Evolutionary conservation across 1,139 yeast genomes (phyloP).

Genomic region (Blastobotrys raffinosifermentans): DNA sequence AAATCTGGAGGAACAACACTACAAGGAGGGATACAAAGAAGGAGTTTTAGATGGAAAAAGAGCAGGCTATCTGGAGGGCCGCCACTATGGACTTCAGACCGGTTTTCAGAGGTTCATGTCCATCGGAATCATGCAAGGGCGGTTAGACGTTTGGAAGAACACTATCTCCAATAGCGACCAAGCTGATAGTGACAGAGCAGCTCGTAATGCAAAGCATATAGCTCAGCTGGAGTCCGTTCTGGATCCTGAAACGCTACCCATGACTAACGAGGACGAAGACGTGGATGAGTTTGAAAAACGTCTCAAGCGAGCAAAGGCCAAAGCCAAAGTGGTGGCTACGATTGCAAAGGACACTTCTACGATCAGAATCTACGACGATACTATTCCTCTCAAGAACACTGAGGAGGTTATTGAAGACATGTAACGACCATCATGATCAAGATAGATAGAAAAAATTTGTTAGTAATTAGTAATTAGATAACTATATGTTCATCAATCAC

Average conservation of each 20-base stretch:
- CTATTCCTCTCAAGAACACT: slow-evolving; percentile 24
- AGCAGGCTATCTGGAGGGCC: slow-evolving; percentile 66
- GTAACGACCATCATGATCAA: not conserved
- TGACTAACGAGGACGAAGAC: slow-evolving; percentile 27
- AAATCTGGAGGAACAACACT: slow-evolving; percentile 50
- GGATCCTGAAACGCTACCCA: slow-evolving; percentile 19
- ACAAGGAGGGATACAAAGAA: slow-evolving; percentile 52
- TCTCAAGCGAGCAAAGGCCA: slow-evolving; percentile 28
- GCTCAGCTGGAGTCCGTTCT: slow-evolving; percentile 22
- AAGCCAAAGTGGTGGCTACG: slow-evolving; percentile 27
- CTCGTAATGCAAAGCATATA: slow-evolving; percentile 13
- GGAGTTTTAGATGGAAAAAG: slow-evolving; percentile 44
- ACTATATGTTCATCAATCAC: slow-evolving; percentile 59
- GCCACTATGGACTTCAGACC: slow-evolving; percentile 71
- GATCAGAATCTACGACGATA: slow-evolving; percentile 22
- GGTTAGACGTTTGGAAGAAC: slow-evolving; percentile 38
- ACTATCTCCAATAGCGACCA: not conserved
- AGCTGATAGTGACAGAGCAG: slow-evolving; percentile 5
- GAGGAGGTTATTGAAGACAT: slow-evolving; percentile 32
- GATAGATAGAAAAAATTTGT: no score
- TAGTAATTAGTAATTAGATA: slow-evolving; percentile 20
- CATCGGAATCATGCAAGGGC: slow-evolving; percentile 58
- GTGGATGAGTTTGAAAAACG: slow-evolving; percentile 29
- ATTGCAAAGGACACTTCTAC: slow-evolving; percentile 20
- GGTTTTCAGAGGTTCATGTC: slow-evolving; percentile 66